Percentiles rank a stretch among this genome's conserved stretches.
phyloP scores from a whole-genome alignment of 1,284 basidiomycete genomes.

The Heterobasidion annosum region DNA sequence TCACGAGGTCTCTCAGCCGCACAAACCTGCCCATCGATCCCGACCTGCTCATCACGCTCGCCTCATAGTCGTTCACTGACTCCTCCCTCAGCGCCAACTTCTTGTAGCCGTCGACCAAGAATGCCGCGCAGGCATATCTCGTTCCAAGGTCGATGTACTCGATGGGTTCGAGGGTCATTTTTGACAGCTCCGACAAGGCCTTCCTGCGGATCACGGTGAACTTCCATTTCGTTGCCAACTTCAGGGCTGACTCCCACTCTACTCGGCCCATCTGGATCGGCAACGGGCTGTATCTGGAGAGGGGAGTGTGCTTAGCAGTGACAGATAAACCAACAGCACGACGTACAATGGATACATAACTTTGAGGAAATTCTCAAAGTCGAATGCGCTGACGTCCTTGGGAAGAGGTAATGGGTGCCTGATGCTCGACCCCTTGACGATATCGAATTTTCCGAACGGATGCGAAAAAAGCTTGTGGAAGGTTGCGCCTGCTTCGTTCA shows the following conservation, averaged over 20 bases:
- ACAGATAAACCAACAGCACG: not conserved
- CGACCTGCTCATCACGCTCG: not conserved
- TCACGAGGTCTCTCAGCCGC: not conserved
- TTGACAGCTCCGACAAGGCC: not conserved
- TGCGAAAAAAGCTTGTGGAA: not conserved
- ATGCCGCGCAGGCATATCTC: not conserved
- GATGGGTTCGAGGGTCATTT: not conserved
- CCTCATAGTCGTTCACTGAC: not conserved
- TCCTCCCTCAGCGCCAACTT: not conserved
- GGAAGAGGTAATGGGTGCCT: not conserved
- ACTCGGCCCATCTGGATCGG: not conserved
- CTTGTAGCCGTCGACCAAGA: not conserved
- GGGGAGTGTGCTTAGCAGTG: not conserved
- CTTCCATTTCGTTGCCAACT: not conserved
- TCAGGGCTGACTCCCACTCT: not conserved
- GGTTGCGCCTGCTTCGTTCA: not conserved
- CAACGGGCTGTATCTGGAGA: not conserved
- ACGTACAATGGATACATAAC: not conserved
- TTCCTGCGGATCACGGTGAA: not conserved
- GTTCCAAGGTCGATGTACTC: not conserved
- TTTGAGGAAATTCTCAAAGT: not conserved
- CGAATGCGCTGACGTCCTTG: not conserved
- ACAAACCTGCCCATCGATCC: not conserved
- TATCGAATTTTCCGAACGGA: not conserved
- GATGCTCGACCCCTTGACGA: too few relatives aligned